Conservation (phyloP, 192 early-diverging fungal species). For the Dimargaris cristalligena region DNA sequence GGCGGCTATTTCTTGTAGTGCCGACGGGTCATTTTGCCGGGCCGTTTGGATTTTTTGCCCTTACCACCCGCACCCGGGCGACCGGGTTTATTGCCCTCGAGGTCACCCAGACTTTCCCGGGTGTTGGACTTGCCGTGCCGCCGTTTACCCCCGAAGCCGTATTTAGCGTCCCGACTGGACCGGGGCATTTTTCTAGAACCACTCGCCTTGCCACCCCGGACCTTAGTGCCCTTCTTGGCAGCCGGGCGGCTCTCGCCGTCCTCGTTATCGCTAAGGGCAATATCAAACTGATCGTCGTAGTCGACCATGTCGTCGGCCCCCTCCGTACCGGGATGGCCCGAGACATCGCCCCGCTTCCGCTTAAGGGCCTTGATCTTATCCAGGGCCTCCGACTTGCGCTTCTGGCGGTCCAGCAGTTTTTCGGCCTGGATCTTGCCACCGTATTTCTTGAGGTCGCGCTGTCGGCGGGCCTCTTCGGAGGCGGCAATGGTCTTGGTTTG, state of each 20-base stretch:
- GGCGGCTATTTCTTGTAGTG: conserved; percentile 8
- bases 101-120: conserved; percentile 51
- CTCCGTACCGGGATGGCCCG: conserved; percentile 4
- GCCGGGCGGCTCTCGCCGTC: neutral
- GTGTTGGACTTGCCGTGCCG: conserved; percentile 63
- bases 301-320: conserved; percentile 14
- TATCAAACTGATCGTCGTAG: conserved; percentile 27
- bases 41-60: conserved; percentile 20
- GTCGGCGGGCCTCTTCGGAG: conserved; percentile 66
- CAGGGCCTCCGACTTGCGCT: conserved; percentile 69
- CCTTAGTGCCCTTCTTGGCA: too few species aligned
- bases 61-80: too few species aligned
- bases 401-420: conserved; percentile 74
- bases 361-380: conserved; percentile 84
- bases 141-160: conserved; percentile 84
- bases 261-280: conserved; percentile 10
- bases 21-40: conserved; percentile 26
- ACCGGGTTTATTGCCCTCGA: conserved; percentile 48
- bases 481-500: conserved; percentile 64
- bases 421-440: conserved; percentile 93
- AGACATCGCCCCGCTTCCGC: conserved; percentile 45
- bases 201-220: too few species aligned
- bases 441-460: conserved; percentile 88
- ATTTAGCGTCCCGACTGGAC: conserved; percentile 46
- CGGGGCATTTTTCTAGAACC: too few species aligned